Evolutionary conservation across 1,284 basidiomycete genomes (phyloP), one percentile per base, ranked within the genome.

Genomic region (Thecaphora thlaspeos): DNA sequence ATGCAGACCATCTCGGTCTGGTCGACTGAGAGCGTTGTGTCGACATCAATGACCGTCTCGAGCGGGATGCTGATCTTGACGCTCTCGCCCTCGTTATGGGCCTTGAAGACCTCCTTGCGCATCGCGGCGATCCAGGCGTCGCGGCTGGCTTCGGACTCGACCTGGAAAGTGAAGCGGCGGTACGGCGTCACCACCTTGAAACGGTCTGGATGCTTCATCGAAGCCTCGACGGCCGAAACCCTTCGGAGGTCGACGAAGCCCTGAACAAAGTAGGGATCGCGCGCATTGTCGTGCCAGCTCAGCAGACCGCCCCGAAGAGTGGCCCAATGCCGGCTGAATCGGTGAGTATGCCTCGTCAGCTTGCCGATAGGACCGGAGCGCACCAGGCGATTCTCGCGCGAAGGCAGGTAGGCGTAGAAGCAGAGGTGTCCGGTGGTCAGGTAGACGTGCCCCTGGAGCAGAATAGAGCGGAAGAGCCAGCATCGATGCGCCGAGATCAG

Each of bases 221-320:
- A 76, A 1, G 88, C 80, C 56, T 96, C 92, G 72, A 93, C 91
- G 21, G 87, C 86, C 34, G 90, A 88, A 2, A 90, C 89, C 78
- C 96, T 95, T 60, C 92, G 89, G 28, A 98, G 81, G 70, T 95
- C 91, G 30, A 95, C 84, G 53, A 95, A 92, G 21, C 92, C 94
- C 64, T 92, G 89, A 8, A 93, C 90, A 78, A 98, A 97, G 80
- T 96, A 98, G 0, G 91, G 92, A 69, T 97, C 91, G 86, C 91
- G 63, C 28, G 68, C 51, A 43, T 55, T 69, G 24, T 68, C 70
- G 53, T 59, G 71, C 71, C 71, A 73, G 55, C 69, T 71, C 19
- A 73, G 56, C 44, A 62, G 55, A 38, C 66, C 55, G 7, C 55
- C 66, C 41, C 56, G 55, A 21, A 73, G 57, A 5, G 64, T 59